Conservation (phyloP, 2,329 filamentous ascomycete species). For the Hypoxylon sp. region DNA sequence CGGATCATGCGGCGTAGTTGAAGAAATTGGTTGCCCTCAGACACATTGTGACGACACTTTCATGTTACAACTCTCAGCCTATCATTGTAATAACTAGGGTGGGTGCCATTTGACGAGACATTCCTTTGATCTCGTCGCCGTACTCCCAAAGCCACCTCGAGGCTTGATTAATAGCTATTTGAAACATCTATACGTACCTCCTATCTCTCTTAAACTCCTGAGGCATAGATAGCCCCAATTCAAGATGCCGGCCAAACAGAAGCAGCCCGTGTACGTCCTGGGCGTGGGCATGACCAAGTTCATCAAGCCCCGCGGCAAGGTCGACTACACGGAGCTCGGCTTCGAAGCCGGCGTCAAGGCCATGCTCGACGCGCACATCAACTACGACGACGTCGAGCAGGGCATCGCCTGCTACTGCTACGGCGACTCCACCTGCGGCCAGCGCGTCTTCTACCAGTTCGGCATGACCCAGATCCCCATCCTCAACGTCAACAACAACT, state of each 20-base stretch:
- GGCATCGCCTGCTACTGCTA: conserved; percentile 99
- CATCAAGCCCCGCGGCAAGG: conserved; percentile 94
- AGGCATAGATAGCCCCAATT: conserved; percentile 6
- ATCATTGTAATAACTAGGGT: background rate
- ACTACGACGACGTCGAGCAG: conserved; percentile 95
- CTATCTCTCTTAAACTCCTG: background rate
- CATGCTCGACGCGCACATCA: conserved; percentile 88
- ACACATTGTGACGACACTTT: background rate
- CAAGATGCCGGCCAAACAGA: conserved; percentile 66
- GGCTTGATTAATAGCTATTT: background rate
- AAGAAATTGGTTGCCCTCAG: background rate
- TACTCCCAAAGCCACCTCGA: conserved; percentile 1
- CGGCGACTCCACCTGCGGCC: conserved; percentile 93
- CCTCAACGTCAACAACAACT: conserved; percentile 99
- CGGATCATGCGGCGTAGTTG: conserved; percentile 26
- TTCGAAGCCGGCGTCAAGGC: conserved; percentile 94
- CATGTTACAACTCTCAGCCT: background rate
- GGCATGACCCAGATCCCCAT: conserved; percentile 97
- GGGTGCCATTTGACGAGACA: background rate
- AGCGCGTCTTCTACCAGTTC: conserved; percentile 98
- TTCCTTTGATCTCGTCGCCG: background rate
- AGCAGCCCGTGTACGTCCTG: conserved; percentile 82
- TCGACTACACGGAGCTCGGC: conserved; percentile 94
- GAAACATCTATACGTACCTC: background rate
- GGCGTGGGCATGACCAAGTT: conserved; percentile 99